Base-by-base conservation (phyloP, 2,329 filamentous ascomycete species). In the Cadophora gregata region DNA sequence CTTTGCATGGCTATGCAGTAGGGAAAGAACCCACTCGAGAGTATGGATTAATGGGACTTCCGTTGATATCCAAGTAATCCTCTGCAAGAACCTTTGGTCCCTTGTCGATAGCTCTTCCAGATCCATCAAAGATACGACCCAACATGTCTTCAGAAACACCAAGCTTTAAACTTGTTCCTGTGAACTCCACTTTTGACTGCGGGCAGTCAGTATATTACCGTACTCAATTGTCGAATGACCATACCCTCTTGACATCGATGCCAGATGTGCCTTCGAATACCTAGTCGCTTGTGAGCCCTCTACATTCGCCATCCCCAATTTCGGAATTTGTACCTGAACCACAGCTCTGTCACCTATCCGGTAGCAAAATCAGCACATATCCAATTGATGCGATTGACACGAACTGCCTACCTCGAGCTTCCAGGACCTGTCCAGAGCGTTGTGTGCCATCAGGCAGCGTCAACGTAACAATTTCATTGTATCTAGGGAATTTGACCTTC, bases 61-160 rank as follows among this genome's bases (percentile, higher is more conserved):
- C 96, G 85, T 99, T 99, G 84, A 99, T 99, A 80, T 99, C 96
- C 75, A 99, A 86, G 81, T 97, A 99, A 76, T 99, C 96, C 81
- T 99, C 96, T 62, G 96, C 94, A 72, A 99, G 84, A 76, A 99
- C 96, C 84, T 97, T 98, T 69, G 96, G 96, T 63, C 96, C 96
- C 84, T 98, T 99, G 84, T 99, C 96, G 80, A 99, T 99, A 75
- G 96, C 92, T 81, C 95, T 91, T 78, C 96, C 96, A 68, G 96
- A 98, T 77, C 96, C 96, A 84, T 99, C 94, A 79, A 99, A 99
- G 81, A 98, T 93, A 84, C 96, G 95, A 73, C 96, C 96, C 82
- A 99, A 83, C 96, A 99, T 99, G 84, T 99, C 96, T 83, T 99
- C 96, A 62, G 96, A 98, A 68, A 99, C 96, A 81, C 96, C 96